A percentile compares a stretch with the other conserved stretches of the same genome.
Evolutionary conservation across 306 rosid species (phyloP).

Genomic region (Inga laurina): DNA sequence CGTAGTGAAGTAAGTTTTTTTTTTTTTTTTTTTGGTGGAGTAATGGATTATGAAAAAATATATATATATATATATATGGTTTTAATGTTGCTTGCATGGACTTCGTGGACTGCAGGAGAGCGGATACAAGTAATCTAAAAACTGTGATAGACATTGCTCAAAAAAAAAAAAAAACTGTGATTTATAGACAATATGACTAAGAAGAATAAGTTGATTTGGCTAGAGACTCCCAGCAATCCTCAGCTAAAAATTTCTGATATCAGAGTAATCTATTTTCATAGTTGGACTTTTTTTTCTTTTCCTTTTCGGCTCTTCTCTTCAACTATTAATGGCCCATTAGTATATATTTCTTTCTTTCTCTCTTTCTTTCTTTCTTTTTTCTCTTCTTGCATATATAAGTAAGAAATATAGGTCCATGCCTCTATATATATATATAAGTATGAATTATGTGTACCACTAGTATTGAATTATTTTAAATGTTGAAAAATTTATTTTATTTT

Average conservation of each 20-base stretch:
- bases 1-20: slow-evolving; percentile 72
- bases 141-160: slow-evolving; percentile 81
- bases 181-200: slow-evolving; percentile 47
- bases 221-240: background rate
- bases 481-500: no score
- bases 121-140: slow-evolving; percentile 68
- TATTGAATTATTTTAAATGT: background rate
- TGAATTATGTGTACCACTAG: background rate
- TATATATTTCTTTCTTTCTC: background rate
- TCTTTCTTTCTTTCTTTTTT: no score
- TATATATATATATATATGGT: no score
- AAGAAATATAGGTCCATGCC: no score
- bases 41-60: no score
- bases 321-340: no score
- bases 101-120: slow-evolving; percentile 71
- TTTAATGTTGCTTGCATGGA: slow-evolving; percentile 27
- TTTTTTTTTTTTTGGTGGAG: background rate
- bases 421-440: background rate
- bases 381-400: no score
- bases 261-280: slow-evolving; percentile 54
- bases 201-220: slow-evolving; percentile 53
- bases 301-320: background rate
- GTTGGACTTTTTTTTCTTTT: background rate
- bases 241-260: background rate
- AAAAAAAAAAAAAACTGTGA: no score